A percentile compares a stretch with the other conserved stretches of the same genome.
phyloP scores from a whole-genome alignment of 1,139 yeast genomes.

The Geotrichum carabidarum region DNA sequence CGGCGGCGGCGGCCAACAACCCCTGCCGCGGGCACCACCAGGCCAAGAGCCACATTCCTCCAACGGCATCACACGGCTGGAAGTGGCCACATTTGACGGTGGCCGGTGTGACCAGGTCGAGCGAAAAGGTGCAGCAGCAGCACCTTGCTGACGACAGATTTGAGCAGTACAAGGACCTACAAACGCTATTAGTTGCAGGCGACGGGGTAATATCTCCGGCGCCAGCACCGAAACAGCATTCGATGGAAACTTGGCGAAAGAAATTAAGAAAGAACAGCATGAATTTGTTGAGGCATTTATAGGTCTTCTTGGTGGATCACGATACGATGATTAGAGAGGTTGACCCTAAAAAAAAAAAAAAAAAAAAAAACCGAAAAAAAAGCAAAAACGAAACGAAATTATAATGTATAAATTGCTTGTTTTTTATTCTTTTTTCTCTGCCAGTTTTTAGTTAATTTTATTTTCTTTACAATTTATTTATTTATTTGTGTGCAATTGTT shows the following conservation, averaged over 20 bases:
- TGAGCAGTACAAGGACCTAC: too few species aligned
- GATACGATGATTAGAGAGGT: too few species aligned
- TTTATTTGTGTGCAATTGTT: not conserved
- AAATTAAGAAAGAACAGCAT: conserved; percentile 12
- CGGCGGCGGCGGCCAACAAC: not conserved
- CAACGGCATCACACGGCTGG: too few species aligned
- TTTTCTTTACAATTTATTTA: not conserved
- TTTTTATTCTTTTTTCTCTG: not conserved
- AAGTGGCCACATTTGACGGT: too few species aligned
- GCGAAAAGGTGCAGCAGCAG: too few species aligned
- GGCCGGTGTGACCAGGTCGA: too few species aligned
- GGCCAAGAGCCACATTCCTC: too few species aligned
- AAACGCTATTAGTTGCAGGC: too few species aligned
- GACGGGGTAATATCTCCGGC: too few species aligned
- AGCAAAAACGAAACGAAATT: not conserved
- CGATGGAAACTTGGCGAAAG: conserved; percentile 1
- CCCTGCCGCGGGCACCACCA: too few species aligned
- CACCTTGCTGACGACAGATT: too few species aligned
- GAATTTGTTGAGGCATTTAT: not conserved
- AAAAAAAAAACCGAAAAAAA: not conserved
- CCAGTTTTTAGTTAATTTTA: not conserved
- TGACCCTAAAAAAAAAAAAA: not conserved
- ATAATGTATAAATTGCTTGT: not conserved
- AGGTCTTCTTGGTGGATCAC: not conserved
- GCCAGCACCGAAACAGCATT: too few species aligned